These are phyloP conservation scores for Cladochytrium replicatum DNA, from an alignment of 192 early-diverging fungal species.

Conservation along the genomic window DNA sequence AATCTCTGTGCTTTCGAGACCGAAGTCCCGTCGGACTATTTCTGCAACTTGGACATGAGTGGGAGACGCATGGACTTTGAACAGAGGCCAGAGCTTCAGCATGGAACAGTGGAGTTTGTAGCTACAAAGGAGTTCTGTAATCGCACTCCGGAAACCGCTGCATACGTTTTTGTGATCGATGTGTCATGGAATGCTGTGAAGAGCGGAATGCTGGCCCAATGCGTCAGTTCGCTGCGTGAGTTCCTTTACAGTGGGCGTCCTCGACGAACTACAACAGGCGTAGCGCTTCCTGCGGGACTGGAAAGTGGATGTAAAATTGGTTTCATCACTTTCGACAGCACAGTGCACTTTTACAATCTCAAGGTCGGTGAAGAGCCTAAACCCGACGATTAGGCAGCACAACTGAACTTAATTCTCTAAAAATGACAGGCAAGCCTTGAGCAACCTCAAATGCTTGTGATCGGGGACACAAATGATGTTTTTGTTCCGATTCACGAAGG, in stretches of 20 bases:
- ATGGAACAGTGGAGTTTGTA: conserved; percentile 85
- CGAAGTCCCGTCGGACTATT: conserved; percentile 81
- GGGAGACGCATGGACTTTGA: conserved; percentile 76
- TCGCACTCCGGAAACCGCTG: conserved; percentile 54
- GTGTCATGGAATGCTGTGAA: conserved; percentile 81
- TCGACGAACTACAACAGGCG: conserved; percentile 5
- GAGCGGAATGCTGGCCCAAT: conserved; percentile 66
- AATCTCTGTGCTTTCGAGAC: conserved; percentile 89
- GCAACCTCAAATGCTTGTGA: conserved; percentile 89
- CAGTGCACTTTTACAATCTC: conserved; percentile 93
- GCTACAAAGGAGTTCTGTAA: conserved; percentile 72
- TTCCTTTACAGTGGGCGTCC: conserved; percentile 57
- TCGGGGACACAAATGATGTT: conserved; percentile 80
- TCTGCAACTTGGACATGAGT: conserved; percentile 88
- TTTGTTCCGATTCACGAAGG: conserved; percentile 92
- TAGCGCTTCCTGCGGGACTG: conserved; percentile 18
- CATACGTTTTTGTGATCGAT: conserved; percentile 90
- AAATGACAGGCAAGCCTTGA: conserved; percentile 56
- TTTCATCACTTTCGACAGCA: conserved; percentile 82
- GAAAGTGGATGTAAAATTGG: conserved; percentile 52
- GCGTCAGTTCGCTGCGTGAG: conserved; percentile 54
- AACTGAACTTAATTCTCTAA: not conserved
- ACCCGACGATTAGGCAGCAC: not conserved
- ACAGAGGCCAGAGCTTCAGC: conserved; percentile 76
- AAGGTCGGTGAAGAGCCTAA: conserved; percentile 33